Evolutionary conservation across 2,329 filamentous ascomycete species (phyloP), one percentile per base, ranked within the genome.

Genomic region (Chaetomiaceae sp.): DNA sequence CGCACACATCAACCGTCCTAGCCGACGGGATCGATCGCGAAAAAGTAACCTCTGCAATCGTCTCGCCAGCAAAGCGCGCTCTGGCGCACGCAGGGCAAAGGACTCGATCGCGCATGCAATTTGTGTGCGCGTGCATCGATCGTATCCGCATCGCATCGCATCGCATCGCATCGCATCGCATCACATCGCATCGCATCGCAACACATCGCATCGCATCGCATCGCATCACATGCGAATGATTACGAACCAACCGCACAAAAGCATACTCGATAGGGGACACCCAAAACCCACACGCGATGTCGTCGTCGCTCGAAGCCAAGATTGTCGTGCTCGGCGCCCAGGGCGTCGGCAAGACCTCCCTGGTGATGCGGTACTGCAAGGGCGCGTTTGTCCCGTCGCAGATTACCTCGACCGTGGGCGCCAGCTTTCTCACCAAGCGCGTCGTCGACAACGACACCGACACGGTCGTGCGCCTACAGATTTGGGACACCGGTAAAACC

Each of bases 401-500:
- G 66, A 75, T 75, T 41, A 81, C 77, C 3, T 87, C 84, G 5
- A 91, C 87, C n/a, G 84, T 91, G 54, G 87, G 87, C 66, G 87
- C 87, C 25, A 88, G 84, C 66, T 90, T 90, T 69, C 76, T 90
- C 67, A 87, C 87, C 38, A 90, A 90, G 72, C 82, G 85, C 65
- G 85, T 90, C 55, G 77, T 88, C 61, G 91, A 96, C 71, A 83
- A 82, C 57, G 89, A 96, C 67, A 89, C 86, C 20, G 89, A 92
- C 64, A 94, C 90, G 1, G 78, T 88, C 21, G 90, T 96, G 32
- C 84, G 91, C n/a, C 77, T 96, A 33, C 91, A 96, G 67, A 95
- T 96, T 61, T 96, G 91, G 91, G 91, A 96, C 67, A 96, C 91
- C 30, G 90, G 80, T 82, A 67, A 55, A n/a, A n/a, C n/a, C n/a